Percentiles rank a stretch among this genome's conserved stretches.
These are phyloP conservation scores for Xylaria grammica DNA, from an alignment of 495 filamentous ascomycete species.

Conservation along the genomic window DNA sequence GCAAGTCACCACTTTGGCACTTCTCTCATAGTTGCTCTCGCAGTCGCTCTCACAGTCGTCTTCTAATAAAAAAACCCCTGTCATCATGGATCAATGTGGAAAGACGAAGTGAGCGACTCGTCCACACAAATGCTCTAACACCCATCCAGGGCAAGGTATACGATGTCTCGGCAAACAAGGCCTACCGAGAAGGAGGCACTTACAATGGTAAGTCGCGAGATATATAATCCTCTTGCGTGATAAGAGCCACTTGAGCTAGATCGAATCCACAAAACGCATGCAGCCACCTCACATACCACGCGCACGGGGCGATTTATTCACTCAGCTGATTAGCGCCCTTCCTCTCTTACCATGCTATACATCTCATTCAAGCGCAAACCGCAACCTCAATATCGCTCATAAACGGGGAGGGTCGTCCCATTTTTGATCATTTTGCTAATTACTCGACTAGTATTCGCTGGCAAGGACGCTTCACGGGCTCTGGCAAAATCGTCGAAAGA, in stretches of 20 bases:
- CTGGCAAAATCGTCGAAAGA: conserved; percentile 87
- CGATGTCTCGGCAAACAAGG: conserved; percentile 85
- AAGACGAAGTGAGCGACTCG: conserved; percentile 17
- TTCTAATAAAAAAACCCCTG: background rate
- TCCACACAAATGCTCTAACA: conserved; percentile 20
- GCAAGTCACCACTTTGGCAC: conserved; percentile 40
- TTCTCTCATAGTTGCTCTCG: too few relatives aligned
- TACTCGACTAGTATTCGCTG: conserved; percentile 76
- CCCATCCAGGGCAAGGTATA: conserved; percentile 76
- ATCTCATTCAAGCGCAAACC: background rate
- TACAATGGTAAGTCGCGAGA: conserved; percentile 73
- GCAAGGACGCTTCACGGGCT: conserved; percentile 91
- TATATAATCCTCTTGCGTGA: background rate
- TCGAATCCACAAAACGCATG: background rate
- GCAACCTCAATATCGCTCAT: background rate
- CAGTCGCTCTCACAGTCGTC: background rate
- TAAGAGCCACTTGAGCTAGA: too few relatives aligned
- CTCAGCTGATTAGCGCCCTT: background rate
- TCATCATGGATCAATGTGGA: background rate
- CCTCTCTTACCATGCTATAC: background rate
- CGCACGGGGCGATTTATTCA: background rate
- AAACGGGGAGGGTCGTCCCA: background rate
- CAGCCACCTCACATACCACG: background rate
- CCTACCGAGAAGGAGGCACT: conserved; percentile 80
- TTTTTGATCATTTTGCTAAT: conserved; percentile 26